Percentiles rank a stretch among this genome's conserved stretches.
Evolutionary conservation across 495 filamentous ascomycete species (phyloP).

Genomic region (Penicillium subrubescens): DNA sequence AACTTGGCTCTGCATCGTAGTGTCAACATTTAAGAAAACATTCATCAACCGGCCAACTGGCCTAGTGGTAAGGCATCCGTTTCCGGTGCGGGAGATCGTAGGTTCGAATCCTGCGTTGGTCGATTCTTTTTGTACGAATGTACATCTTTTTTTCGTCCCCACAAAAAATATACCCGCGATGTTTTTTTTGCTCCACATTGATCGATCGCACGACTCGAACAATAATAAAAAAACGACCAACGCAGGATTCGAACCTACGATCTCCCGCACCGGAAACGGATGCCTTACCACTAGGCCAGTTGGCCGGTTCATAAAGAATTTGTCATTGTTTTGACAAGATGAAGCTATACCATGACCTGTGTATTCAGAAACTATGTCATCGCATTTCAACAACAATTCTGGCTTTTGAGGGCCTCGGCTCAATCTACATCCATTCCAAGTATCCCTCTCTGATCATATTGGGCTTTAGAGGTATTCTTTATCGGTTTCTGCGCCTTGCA

Average conservation of each 20-base stretch:
- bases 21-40: too few relatives aligned
- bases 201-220: not conserved
- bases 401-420: not conserved
- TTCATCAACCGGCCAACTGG: conserved; percentile 33
- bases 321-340: not conserved
- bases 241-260: conserved; percentile 40
- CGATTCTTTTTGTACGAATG: conserved; percentile 18
- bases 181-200: not conserved
- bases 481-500: too few relatives aligned
- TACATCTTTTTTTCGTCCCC: not conserved
- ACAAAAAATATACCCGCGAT: not conserved
- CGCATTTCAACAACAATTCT: not conserved
- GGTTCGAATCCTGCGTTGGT: conserved; percentile 41
- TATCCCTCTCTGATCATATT: too few relatives aligned
- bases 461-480: too few relatives aligned
- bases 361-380: not conserved
- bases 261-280: conserved; percentile 37
- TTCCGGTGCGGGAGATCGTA: conserved; percentile 38
- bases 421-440: too few relatives aligned
- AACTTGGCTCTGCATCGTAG: too few relatives aligned
- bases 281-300: conserved; percentile 39
- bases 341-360: not conserved
- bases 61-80: conserved; percentile 39
- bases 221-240: conserved; percentile 28
- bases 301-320: conserved; percentile 20